These are phyloP conservation scores for Myrica gale DNA, from an alignment of 306 rosid genomes.

Conservation along the genomic window DNA sequence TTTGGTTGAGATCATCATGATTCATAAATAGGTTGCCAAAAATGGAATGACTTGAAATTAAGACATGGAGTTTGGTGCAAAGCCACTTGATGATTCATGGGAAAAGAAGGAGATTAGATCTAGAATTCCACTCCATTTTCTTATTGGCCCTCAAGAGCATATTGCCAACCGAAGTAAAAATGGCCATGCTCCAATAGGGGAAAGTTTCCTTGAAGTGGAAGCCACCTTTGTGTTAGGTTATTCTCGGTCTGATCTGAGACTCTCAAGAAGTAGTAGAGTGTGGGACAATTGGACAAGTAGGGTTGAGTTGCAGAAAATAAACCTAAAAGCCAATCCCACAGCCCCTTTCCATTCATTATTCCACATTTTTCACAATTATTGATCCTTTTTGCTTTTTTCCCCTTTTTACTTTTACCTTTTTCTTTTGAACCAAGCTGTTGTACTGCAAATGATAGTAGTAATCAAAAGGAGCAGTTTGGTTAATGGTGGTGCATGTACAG, in stretches of 20 bases:
- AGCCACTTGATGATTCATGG: not conserved
- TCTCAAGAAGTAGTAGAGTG: constrained; percentile 1
- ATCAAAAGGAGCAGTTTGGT: not conserved
- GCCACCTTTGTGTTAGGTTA: not conserved
- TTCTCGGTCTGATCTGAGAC: constrained; percentile 6
- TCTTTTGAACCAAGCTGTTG: constrained; percentile 19
- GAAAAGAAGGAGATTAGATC: not conserved
- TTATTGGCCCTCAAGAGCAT: constrained; percentile 1
- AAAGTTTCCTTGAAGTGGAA: constrained; percentile 21
- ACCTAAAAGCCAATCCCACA: constrained; percentile 20
- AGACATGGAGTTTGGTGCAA: not conserved
- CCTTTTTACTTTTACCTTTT: constrained; percentile 16
- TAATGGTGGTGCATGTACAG: not conserved
- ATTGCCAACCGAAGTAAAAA: not conserved
- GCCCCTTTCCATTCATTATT: not conserved
- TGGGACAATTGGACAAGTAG: constrained; percentile 3
- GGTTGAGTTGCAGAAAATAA: constrained; percentile 36
- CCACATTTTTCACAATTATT: constrained; percentile 26
- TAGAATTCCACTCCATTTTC: not conserved
- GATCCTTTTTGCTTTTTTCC: constrained; percentile 23
- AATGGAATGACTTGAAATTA: not conserved
- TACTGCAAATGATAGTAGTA: not conserved
- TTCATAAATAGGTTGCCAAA: not conserved
- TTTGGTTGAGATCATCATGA: too few relatives aligned
- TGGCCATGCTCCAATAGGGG: constrained; percentile 17